Evolutionary conservation across 345 rosid genomes (phyloP), one percentile per base, ranked within the genome.

Genomic region (Pistacia atlantica): DNA sequence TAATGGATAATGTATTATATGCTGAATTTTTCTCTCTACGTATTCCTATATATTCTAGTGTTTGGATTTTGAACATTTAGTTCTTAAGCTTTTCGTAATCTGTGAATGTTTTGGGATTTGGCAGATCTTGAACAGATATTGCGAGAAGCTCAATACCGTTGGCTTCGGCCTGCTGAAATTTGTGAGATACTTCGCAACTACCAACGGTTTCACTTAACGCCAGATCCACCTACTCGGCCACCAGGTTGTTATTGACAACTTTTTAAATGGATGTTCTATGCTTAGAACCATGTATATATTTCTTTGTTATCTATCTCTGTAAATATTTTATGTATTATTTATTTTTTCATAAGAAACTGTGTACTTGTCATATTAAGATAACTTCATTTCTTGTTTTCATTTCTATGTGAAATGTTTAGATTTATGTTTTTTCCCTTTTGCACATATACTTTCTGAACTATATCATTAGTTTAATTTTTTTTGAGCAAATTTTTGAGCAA

Each of bases 91-190:
- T 20, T 57, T 7, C 16, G 42, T 52, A 14, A 35, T 4, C 18
- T 7, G 13, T 68, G 66, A 25, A 11, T 56, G 35, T 33, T 35
- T 33, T 81, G 37, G 72, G 55, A 81, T 54, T 65, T 80, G 68
- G 77, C 84, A 85, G 90, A 83, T 67, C 77, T 78, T 76, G 66
- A 56, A 33, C 85, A 83, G 80, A 83, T 87, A 82, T 57, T 83
- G 78, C 75, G 71, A 42, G 90, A 87, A 77, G 86, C 91, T 13
- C 83, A 74, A 57, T 80, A 82, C 65, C 89, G 94, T 38, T 90
- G 94, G 94, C 91, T 89, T 75, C 88, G 92, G 16, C 90, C 92
- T 1, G 78, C 81, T 46, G 92, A 89, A 84, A 87, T 90, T 68
- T 80, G 84, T 74, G 85, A 89, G 82, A 86, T 90, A 66, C 84